phyloP scores from a whole-genome alignment of 1,284 basidiomycete genomes.

The Mycena sp. region DNA sequence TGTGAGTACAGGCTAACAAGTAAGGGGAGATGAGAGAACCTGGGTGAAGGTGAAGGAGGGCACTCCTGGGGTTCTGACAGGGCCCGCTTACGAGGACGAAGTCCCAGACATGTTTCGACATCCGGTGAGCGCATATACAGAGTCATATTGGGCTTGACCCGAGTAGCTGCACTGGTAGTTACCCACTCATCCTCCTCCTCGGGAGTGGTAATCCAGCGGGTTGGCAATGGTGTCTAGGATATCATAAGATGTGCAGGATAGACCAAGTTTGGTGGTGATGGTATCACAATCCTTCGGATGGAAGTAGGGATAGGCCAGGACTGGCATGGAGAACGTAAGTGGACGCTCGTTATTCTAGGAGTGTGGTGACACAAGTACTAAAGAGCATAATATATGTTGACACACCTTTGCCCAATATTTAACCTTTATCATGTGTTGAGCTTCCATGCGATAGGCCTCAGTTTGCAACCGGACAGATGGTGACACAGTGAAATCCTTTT shows the following conservation, averaged over 20 bases:
- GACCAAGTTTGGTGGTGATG: background rate
- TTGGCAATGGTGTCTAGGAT: background rate
- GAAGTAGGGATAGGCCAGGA: background rate
- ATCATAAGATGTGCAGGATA: background rate
- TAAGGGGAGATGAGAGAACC: background rate
- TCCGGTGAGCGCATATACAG: background rate
- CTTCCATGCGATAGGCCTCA: background rate
- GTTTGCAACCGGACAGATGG: background rate
- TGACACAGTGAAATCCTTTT: background rate
- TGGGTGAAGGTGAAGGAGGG: background rate
- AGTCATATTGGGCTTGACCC: background rate
- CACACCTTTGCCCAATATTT: conserved; percentile 4
- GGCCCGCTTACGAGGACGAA: conserved; percentile 1
- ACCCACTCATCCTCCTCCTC: conserved; percentile 12
- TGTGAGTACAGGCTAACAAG: background rate
- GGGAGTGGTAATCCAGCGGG: background rate
- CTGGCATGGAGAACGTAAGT: background rate
- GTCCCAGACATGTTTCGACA: background rate
- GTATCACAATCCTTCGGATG: conserved; percentile 8
- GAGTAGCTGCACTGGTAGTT: background rate
- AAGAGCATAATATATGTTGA: background rate
- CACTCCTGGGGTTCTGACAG: background rate
- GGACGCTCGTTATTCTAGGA: background rate
- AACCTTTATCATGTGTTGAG: background rate
- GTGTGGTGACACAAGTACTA: background rate